Conservation (phyloP, 2,329 filamentous ascomycete species). For the Penicillium sp. region DNA sequence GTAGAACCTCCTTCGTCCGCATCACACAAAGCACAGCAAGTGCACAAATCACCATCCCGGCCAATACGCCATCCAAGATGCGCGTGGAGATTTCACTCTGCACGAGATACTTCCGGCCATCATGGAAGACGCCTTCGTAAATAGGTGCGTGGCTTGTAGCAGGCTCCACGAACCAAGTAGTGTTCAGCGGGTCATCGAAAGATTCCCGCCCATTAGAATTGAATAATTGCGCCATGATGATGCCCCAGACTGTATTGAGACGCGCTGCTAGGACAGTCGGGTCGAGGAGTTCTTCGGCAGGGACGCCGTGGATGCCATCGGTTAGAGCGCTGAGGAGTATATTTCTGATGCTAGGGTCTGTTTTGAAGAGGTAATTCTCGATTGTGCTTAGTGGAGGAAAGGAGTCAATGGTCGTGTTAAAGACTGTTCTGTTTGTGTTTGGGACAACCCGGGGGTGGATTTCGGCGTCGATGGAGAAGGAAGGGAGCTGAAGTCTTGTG, state of each 20-base stretch:
- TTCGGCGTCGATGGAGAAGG: conserved; percentile 10
- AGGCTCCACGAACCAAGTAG: not conserved
- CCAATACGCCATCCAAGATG: conserved; percentile 22
- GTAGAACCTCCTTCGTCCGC: conserved; percentile 21
- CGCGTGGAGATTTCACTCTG: conserved; percentile 23
- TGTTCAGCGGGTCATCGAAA: not conserved
- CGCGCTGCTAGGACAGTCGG: not conserved
- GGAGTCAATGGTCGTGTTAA: not conserved
- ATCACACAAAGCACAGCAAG: conserved; percentile 13
- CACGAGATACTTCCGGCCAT: conserved; percentile 16
- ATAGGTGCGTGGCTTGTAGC: not conserved
- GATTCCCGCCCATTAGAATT: not conserved
- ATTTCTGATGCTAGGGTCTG: not conserved
- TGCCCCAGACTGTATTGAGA: not conserved
- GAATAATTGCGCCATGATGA: conserved; percentile 1
- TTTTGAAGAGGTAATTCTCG: not conserved
- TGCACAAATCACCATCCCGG: conserved; percentile 21
- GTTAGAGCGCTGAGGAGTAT: not conserved
- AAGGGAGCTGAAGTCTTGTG: conserved; percentile 1
- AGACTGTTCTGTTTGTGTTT: not conserved
- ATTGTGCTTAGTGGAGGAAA: not conserved
- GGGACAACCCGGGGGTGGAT: not conserved
- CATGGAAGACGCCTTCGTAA: conserved; percentile 1
- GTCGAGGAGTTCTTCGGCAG: not conserved
- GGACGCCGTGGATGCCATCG: not conserved